Evolutionary conservation across 805 yeast species (phyloP).

Genomic region (Komagataella populi): DNA sequence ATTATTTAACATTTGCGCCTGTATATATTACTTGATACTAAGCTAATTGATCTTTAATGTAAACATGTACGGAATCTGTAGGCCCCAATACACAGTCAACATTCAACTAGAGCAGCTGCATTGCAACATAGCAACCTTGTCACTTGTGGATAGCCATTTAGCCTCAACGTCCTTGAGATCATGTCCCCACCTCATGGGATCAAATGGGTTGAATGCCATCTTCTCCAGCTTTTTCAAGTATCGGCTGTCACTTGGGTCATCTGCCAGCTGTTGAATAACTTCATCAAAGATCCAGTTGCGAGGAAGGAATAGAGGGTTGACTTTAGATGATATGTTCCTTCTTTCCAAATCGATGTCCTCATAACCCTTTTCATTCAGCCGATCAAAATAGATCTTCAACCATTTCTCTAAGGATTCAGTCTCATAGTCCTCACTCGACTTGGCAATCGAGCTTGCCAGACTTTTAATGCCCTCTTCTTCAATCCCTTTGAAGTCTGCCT

Average conservation of each 20-base stretch:
- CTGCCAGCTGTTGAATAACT: constrained; percentile 41
- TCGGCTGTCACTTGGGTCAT: constrained; percentile 36
- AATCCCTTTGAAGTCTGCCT: constrained; percentile 18
- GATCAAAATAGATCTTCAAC: constrained; percentile 32
- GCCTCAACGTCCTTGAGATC: constrained; percentile 44
- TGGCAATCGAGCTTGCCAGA: constrained; percentile 14
- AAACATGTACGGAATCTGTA: neutral
- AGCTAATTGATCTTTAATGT: neutral
- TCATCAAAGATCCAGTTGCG: constrained; percentile 80
- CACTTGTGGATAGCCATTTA: constrained; percentile 41
- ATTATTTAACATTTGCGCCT: neutral
- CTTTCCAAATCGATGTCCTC: constrained; percentile 22
- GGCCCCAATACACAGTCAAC: neutral
- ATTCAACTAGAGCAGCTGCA: constrained; percentile 52
- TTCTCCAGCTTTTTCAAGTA: constrained; percentile 45
- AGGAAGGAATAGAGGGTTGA: constrained; percentile 75
- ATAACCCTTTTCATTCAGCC: constrained; percentile 24
- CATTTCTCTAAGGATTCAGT: constrained; percentile 30
- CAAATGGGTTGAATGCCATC: constrained; percentile 72
- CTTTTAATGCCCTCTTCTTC: constrained; percentile 13
- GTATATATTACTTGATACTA: neutral
- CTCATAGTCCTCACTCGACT: constrained; percentile 12
- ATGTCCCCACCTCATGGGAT: constrained; percentile 51
- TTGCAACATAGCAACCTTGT: constrained; percentile 46
- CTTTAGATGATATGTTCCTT: constrained; percentile 22